These are phyloP conservation scores for Actinidia polygama DNA, from an alignment of 179 eudicot genomes.

Conservation along the genomic window DNA sequence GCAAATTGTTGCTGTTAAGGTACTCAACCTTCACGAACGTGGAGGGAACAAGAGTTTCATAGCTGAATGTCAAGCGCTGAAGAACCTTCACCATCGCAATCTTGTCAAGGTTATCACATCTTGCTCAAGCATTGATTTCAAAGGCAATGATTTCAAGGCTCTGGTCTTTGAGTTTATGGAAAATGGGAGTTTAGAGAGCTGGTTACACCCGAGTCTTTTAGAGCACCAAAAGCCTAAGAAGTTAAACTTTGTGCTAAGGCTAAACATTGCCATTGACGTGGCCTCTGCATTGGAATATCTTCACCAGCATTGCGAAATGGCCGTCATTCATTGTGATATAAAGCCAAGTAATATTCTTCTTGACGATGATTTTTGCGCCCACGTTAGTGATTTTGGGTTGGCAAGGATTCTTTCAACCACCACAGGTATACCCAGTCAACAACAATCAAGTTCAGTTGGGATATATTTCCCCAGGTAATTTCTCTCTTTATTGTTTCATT, in stretches of 20 bases:
- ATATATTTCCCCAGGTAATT: constrained; percentile 38
- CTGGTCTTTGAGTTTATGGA: constrained; percentile 34
- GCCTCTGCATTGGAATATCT: constrained; percentile 38
- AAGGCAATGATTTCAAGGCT: constrained; percentile 37
- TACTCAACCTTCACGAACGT: constrained; percentile 25
- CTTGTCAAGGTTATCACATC: constrained; percentile 30
- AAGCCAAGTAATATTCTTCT: constrained; percentile 36
- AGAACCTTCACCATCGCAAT: constrained; percentile 22
- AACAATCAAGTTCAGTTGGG: constrained; percentile 20
- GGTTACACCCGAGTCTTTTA: constrained; percentile 19
- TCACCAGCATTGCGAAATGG: constrained; percentile 17
- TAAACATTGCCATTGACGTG: constrained; percentile 31
- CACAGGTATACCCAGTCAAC: not conserved
- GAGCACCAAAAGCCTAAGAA: not conserved
- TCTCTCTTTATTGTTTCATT: no score
- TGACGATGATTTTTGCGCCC: constrained; percentile 25
- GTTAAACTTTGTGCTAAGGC: constrained; percentile 25
- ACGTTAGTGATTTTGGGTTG: constrained; percentile 31
- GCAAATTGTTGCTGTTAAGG: constrained; percentile 28
- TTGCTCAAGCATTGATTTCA: constrained; percentile 31
- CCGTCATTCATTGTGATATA: constrained; percentile 30
- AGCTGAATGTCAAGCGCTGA: constrained; percentile 33
- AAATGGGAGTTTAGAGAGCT: constrained; percentile 29
- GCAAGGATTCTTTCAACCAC: constrained; percentile 21
- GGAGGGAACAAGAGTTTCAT: constrained; percentile 29